Evolutionary conservation across 2,329 filamentous ascomycete genomes (phyloP), one percentile per base, ranked within the genome.

Genomic region (Phialemonium atrogriseum): DNA sequence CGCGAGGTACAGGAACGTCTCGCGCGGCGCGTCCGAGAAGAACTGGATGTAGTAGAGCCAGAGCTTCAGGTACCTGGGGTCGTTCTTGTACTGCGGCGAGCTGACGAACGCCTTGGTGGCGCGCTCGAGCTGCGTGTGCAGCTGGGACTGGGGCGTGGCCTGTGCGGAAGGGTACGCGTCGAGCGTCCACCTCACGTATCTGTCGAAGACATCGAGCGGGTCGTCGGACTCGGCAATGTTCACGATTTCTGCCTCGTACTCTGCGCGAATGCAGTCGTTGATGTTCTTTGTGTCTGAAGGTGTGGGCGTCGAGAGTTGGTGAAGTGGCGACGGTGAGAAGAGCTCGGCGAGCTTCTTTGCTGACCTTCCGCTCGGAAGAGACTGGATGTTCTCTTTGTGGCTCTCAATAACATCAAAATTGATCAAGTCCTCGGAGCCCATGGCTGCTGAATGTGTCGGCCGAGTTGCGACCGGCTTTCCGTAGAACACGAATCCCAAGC

Each of bases 311-410:
- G 68, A 56, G 56, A 35, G 70, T 63, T 70, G 70, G 34, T 76
- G 68, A 20, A 73, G 59, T 24, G 70, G 66, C 24, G 73, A 68
- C 33, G 84, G 68, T 39, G 87, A 80, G 70, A 86, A 87, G 19
- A 86, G 74, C 33, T 87, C 75, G 18, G 80, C 87, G 31, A 98
- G 79, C 33, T 91, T 88, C 62, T 80, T 84, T 27, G 89, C 91
- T 24, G 89, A 96, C 43, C 91, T 68, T 14, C 73, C 91, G 40
- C 85, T 83, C 11, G 89, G 88, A 10, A 98, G 71, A 14, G 87
- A 80, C 58, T 95, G 88, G 35, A 98, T 95, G 59, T 98, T 98
- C 63, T 98, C 91, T 62, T 98, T 98, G 49, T 95, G 88, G 27
- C 75, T 77, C 62, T 98, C 91, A 60, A 98, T 95, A 41, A 95